A percentile compares a stretch with the other conserved stretches of the same genome.
Conservation (phyloP, 225 moss, liverwort and hornwort genomes). For the Rhytidiadelphus loreus region DNA sequence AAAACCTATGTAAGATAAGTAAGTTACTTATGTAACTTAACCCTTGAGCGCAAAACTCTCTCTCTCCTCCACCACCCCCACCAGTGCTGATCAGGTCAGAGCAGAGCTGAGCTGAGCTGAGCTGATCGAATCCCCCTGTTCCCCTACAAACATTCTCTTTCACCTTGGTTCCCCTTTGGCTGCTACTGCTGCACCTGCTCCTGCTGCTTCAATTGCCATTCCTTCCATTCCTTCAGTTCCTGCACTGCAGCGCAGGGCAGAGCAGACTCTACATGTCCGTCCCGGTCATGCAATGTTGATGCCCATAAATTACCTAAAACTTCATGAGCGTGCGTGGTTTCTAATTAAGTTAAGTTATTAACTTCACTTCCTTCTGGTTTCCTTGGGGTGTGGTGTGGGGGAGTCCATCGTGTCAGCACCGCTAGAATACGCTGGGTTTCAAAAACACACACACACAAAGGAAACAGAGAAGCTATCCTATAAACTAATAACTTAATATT, state of each 20-base stretch:
- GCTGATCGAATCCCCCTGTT: neutral
- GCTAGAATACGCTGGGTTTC: no score
- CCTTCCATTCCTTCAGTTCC: neutral
- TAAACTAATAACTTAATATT: no score
- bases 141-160: conserved; percentile 8
- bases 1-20: no score
- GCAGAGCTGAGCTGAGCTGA: neutral
- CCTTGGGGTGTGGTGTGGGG: neutral
- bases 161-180: neutral
- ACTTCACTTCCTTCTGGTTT: no score
- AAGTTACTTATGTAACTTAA: no score
- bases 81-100: neutral
- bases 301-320: neutral
- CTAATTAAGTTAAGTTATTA: neutral
- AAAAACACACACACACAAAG: no score
- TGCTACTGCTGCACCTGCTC: neutral
- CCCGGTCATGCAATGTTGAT: neutral
- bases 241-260: no score
- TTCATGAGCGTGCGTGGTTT: neutral
- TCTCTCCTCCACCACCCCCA: no score
- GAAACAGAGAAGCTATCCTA: neutral
- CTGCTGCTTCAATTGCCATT: neutral
- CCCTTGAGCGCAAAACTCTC: neutral
- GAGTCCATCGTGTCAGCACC: neutral
- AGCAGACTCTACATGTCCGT: no score